Evolutionary conservation across 148 eudicot species (phyloP), one percentile per base, ranked within the genome.

Genomic region (Nyssa sinensis): DNA sequence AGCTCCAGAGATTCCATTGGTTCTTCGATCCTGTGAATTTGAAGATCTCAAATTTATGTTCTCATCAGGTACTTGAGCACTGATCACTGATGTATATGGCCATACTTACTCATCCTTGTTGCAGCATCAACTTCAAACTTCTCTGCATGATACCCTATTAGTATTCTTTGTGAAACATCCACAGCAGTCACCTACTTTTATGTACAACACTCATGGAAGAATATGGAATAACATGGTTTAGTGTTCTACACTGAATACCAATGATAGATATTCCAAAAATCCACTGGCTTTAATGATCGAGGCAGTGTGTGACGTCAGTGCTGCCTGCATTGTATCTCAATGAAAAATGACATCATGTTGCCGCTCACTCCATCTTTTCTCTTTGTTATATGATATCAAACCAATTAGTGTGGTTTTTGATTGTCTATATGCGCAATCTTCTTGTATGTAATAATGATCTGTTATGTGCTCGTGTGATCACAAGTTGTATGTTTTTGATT

Each of bases 11-110:
- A 76, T 83, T 66, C 97, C 98, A 14, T 79, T 95, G 83, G 97
- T 95, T 80, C 94, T 95, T 80, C 90, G 81, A 57, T 90, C 94
- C 59, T 95, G 98, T 82, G 94, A 86, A 88, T 92, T 89, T 84
- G 84, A 85, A 71, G 88, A 77, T 79, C 90, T 90, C 74, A 77
- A 71, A 44, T 93, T 95, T 77, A 80, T 53, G 71, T 81, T 86
- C 83, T 84, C 93, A 47, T 74, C 90, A 92, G 97, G 97, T 95
- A 89, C 62, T 14, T 59, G 37, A n/a, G 33, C 27, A 35, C 53
- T 28, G 17, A 67, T n/a, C n/a, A n/a, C n/a, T n/a, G n/a, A n/a
- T n/a, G n/a, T n/a, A n/a, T n/a, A n/a, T n/a, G 60, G 59, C 65
- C 64, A 34, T 10, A 71, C 64, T 27, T 21, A n/a, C n/a, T n/a